Evolutionary conservation across 2,329 filamentous ascomycete genomes (phyloP), one percentile per base, ranked within the genome.

Genomic region (Beauveria varroae): DNA sequence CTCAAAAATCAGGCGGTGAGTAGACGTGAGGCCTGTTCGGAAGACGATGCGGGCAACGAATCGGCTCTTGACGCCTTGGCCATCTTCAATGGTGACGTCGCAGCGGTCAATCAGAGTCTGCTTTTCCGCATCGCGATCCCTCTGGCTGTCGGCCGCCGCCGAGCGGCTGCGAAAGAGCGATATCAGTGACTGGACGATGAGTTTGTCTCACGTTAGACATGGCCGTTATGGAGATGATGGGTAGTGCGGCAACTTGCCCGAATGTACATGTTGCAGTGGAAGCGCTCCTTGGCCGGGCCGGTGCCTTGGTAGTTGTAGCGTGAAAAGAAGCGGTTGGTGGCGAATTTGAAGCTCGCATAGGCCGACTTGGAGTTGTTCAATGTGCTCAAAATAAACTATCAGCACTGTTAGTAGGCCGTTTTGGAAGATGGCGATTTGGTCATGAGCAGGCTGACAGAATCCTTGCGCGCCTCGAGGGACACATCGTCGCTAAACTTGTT

Each of bases 331-430:
- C 83, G 81, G 65, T 78, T 82, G 46, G 83, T 81, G 49, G 87
- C 79, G 58, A 93, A 85, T 8, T 82, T 82, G 68, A 91, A 87
- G 62, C 87, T 88, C 28, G 87, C 86, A 71, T 93, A 93, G 20
- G 88, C 89, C 4, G 90, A 91, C 69, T 90, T 91, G 61, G 89
- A 90, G n/a, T 84, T 83, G 71, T 93, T 93, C 65, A 93, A 77
- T 16, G 89, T 86, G 16, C 88, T 91, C 60, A 93, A 78, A 5
- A 87, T 80, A 65, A 93, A 81, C 89, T 90, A 54, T 41, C 2
- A 52, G 63, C 60, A 52, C 1, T 2, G 40, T 60, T 28, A 60
- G 57, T 6, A 20, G 14, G 28, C 10, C 2, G 9, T 14, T 18
- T 14, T n/a, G 34, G 14, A 6, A 16, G 14, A 16, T 46, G 18